phyloP scores from a whole-genome alignment of 306 rosid species.

The Pyrus bretschneideri region DNA sequence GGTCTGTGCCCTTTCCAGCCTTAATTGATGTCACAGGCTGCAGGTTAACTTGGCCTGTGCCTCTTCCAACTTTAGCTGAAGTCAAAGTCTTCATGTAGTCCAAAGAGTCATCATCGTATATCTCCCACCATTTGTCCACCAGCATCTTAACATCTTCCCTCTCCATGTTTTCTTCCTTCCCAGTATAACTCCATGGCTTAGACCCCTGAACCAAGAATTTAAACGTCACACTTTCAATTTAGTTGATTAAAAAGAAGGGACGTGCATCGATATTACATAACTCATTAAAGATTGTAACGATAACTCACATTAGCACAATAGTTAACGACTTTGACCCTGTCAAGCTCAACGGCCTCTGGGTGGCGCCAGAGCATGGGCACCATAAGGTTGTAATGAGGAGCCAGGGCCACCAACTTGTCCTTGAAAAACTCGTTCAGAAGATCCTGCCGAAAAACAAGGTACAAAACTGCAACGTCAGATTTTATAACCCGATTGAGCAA shows the following conservation, averaged over 20 bases:
- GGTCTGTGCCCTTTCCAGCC: no score
- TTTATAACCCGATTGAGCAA: no score
- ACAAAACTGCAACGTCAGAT: no score
- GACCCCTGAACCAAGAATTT: slow-evolving; percentile 43
- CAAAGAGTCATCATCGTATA: slow-evolving; percentile 61
- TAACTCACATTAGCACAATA: slow-evolving; percentile 75
- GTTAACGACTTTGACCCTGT: slow-evolving; percentile 63
- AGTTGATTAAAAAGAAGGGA: background rate
- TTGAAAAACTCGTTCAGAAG: slow-evolving; percentile 60
- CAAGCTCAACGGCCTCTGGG: slow-evolving; percentile 55
- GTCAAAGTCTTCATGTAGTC: slow-evolving; percentile 14
- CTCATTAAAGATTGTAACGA: no score
- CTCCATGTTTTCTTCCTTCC: slow-evolving; percentile 71
- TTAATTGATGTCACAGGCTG: no score
- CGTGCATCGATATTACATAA: no score
- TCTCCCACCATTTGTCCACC: slow-evolving; percentile 75
- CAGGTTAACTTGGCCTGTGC: no score
- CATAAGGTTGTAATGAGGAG: slow-evolving; percentile 55
- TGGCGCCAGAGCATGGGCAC: slow-evolving; percentile 87
- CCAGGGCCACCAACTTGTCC: slow-evolving; percentile 52
- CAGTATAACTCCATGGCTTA: slow-evolving; percentile 89
- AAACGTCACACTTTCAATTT: background rate
- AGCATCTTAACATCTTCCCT: slow-evolving; percentile 68
- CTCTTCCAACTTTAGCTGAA: no score
- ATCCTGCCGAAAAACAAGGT: slow-evolving; percentile 31